These are phyloP conservation scores for Phyllosticta citriasiana DNA, from an alignment of 2,329 filamentous ascomycete genomes.

Conservation along the genomic window DNA sequence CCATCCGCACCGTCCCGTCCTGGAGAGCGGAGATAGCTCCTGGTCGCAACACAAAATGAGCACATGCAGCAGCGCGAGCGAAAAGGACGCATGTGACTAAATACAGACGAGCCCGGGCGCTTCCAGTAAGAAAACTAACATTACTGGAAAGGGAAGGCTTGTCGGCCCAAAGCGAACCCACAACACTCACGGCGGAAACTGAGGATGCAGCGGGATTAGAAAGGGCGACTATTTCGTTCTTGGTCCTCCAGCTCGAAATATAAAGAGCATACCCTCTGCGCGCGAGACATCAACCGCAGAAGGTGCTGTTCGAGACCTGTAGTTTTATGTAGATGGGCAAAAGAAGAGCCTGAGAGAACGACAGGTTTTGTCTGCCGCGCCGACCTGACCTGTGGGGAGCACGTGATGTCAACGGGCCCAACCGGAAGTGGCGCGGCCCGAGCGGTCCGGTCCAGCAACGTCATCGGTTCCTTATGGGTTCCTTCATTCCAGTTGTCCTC, in stretches of 20 bases:
- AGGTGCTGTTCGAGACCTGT: neutral
- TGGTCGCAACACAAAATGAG: neutral
- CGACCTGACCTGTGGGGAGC: neutral
- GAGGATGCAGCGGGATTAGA: neutral
- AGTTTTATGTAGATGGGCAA: neutral
- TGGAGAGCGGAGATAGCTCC: neutral
- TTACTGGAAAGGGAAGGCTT: neutral
- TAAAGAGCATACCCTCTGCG: neutral
- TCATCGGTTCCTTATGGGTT: neutral
- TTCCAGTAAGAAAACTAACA: neutral
- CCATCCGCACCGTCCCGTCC: neutral
- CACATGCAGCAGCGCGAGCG: neutral
- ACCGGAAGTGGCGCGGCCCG: neutral
- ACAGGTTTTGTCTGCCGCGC: neutral
- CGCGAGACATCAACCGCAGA: neutral
- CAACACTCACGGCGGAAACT: neutral
- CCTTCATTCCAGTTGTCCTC: too few species aligned
- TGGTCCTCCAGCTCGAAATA: neutral
- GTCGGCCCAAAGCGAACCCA: neutral
- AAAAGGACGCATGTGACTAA: neutral
- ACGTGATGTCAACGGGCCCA: neutral
- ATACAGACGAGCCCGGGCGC: neutral
- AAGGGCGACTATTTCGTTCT: neutral
- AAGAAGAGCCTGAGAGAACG: neutral
- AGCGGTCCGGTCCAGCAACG: neutral